These are phyloP conservation scores for Vaccinium darrowii DNA, from an alignment of 148 eudicot genomes.

Conservation along the genomic window DNA sequence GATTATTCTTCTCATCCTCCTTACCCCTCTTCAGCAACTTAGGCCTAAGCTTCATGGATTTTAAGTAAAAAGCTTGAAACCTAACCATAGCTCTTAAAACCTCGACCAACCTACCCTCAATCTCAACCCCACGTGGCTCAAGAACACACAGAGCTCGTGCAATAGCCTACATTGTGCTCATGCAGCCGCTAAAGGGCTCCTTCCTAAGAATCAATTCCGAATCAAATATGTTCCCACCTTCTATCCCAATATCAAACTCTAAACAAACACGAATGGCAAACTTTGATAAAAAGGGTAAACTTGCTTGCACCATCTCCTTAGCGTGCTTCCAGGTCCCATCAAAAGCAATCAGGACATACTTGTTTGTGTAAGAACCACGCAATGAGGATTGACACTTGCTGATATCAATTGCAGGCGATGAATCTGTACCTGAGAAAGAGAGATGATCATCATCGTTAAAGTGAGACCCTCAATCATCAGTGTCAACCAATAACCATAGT, in stretches of 20 bases:
- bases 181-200: conserved; percentile 90
- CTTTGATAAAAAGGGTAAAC: conserved; percentile 79
- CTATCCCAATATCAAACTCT: conserved; percentile 50
- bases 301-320: conserved; percentile 92
- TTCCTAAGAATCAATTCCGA: conserved; percentile 83
- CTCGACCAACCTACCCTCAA: conserved; percentile 59
- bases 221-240: conserved; percentile 73
- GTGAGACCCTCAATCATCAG: background rate
- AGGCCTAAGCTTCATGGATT: conserved; percentile 58
- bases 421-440: conserved; percentile 53
- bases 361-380: conserved; percentile 10
- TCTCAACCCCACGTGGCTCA: conserved; percentile 68
- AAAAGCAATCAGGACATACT: conserved; percentile 65
- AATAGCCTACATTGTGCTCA: conserved; percentile 95
- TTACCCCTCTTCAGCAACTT: conserved; percentile 43
- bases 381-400: conserved; percentile 43
- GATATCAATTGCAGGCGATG: conserved; percentile 50
- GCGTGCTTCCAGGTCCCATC: conserved; percentile 99
- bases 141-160: conserved; percentile 79
- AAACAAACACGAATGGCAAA: conserved; percentile 71
- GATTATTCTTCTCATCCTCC: conserved; percentile 21
- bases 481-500: background rate
- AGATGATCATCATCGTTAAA: too few species aligned
- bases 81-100: conserved; percentile 79
- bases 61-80: conserved; percentile 64